phyloP scores from a whole-genome alignment of 164 flowering plant species.

The Warburgia ugandensis region DNA sequence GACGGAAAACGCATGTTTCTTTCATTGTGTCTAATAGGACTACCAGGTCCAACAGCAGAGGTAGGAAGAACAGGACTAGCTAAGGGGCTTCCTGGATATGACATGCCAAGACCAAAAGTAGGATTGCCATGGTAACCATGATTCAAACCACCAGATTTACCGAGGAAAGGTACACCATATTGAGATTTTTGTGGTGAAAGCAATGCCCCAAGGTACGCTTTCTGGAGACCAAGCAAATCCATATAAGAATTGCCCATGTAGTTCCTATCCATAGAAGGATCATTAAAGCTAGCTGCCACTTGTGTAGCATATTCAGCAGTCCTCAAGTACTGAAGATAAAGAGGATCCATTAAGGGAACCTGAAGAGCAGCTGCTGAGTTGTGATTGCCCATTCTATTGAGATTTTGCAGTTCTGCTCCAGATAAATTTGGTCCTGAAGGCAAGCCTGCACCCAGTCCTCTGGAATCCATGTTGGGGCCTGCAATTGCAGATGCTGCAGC shows the following conservation, averaged over 20 bases:
- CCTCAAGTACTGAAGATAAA: slow-evolving; percentile 63
- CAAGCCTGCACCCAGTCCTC: slow-evolving; percentile 42
- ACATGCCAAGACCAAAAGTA: slow-evolving; percentile 54
- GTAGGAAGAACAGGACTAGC: slow-evolving; percentile 52
- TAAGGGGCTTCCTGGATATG: slow-evolving; percentile 75
- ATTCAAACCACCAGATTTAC: slow-evolving; percentile 44
- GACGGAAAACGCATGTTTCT: slow-evolving; percentile 50
- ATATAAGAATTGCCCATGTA: slow-evolving; percentile 39
- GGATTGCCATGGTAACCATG: slow-evolving; percentile 58
- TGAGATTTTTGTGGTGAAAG: slow-evolving; percentile 69
- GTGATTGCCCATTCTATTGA: slow-evolving; percentile 45
- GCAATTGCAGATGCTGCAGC: slow-evolving; percentile 56
- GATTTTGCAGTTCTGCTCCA: slow-evolving; percentile 49
- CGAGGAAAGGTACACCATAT: slow-evolving; percentile 41
- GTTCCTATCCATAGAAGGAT: slow-evolving; percentile 47
- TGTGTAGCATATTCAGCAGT: slow-evolving; percentile 62
- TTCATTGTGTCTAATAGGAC: slow-evolving; percentile 56
- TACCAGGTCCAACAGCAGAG: slow-evolving; percentile 55
- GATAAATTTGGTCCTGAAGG: slow-evolving; percentile 37
- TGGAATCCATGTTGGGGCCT: slow-evolving; percentile 40
- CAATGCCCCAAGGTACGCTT: slow-evolving; percentile 59
- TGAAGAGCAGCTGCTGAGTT: slow-evolving; percentile 35
- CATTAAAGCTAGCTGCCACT: slow-evolving; percentile 39
- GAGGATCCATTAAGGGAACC: slow-evolving; percentile 45
- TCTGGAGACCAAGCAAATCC: slow-evolving; percentile 61